Percentiles rank a stretch among this genome's conserved stretches.
Conservation (phyloP, 192 early-diverging fungal species). For the Ambispora gerdemannii region DNA sequence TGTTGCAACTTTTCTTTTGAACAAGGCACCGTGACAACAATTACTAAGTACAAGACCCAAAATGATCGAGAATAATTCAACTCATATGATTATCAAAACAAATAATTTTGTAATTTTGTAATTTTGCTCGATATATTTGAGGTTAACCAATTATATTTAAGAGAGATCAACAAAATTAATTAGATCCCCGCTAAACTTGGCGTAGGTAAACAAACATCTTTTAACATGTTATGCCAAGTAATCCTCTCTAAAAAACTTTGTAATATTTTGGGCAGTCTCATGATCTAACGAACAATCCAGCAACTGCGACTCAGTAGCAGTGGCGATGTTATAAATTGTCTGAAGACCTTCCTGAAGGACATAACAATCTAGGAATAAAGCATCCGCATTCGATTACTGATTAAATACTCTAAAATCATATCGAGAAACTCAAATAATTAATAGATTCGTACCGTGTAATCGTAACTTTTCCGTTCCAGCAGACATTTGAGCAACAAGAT, state of each 20-base stretch:
- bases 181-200: too few relatives aligned
- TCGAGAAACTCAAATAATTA: neutral
- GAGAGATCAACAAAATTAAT: too few relatives aligned
- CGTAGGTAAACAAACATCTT: too few relatives aligned
- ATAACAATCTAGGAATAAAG: slow-evolving; percentile 28
- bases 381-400: too few relatives aligned
- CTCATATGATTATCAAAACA: too few relatives aligned
- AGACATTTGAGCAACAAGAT: slow-evolving; percentile 23
- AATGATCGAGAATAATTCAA: too few relatives aligned
- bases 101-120: too few relatives aligned
- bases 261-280: slow-evolving; percentile 15
- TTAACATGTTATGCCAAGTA: neutral
- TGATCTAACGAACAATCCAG: slow-evolving; percentile 27
- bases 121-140: too few relatives aligned
- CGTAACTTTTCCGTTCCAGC: slow-evolving; percentile 9
- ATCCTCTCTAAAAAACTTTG: slow-evolving; percentile 24
- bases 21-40: too few relatives aligned
- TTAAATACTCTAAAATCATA: neutral
- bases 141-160: too few relatives aligned
- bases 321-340: slow-evolving; percentile 16
- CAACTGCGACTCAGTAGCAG: slow-evolving; percentile 23
- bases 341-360: slow-evolving; percentile 23
- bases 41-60: too few relatives aligned
- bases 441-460: slow-evolving; percentile 21
- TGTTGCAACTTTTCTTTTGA: too few relatives aligned